Evolutionary conservation across 2,329 filamentous ascomycete species (phyloP).

Genomic region (Colletotrichum sp.): DNA sequence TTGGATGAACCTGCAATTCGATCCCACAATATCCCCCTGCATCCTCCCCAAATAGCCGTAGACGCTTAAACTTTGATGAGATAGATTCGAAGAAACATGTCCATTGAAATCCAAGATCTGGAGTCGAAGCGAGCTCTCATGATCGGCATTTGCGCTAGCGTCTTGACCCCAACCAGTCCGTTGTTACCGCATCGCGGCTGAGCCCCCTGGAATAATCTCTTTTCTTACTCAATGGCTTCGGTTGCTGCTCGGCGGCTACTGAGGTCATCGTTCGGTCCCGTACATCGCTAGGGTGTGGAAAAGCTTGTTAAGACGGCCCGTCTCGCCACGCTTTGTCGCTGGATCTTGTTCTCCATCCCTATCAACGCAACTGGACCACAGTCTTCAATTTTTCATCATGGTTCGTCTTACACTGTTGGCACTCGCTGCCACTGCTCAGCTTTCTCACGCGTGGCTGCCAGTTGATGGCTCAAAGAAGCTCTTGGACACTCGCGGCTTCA

Average conservation of each 20-base stretch:
- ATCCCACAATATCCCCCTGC: not conserved
- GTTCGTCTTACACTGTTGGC: conserved; percentile 5
- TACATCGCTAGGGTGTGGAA: not conserved
- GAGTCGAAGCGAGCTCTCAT: not conserved
- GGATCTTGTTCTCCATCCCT: not conserved
- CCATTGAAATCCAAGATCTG: not conserved
- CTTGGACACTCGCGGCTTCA: conserved; percentile 13
- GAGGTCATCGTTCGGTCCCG: not conserved
- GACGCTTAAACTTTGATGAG: not conserved
- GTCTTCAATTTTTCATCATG: not conserved
- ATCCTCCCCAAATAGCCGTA: not conserved
- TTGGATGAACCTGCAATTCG: conserved; percentile 4
- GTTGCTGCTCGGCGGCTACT: not conserved
- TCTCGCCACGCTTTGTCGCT: not conserved
- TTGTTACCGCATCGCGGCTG: not conserved
- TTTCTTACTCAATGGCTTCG: not conserved
- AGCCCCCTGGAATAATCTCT: not conserved
- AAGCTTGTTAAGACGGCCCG: conserved; percentile 9
- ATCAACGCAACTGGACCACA: not conserved
- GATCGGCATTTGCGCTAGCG: conserved; percentile 3
- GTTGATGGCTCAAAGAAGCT: conserved; percentile 10
- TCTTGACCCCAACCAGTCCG: not conserved
- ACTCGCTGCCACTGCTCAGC: not conserved
- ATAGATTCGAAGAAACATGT: not conserved
- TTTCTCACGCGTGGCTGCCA: conserved; percentile 10